Base-by-base conservation (phyloP, 306 rosid species). In the Quillaja saponaria region DNA sequence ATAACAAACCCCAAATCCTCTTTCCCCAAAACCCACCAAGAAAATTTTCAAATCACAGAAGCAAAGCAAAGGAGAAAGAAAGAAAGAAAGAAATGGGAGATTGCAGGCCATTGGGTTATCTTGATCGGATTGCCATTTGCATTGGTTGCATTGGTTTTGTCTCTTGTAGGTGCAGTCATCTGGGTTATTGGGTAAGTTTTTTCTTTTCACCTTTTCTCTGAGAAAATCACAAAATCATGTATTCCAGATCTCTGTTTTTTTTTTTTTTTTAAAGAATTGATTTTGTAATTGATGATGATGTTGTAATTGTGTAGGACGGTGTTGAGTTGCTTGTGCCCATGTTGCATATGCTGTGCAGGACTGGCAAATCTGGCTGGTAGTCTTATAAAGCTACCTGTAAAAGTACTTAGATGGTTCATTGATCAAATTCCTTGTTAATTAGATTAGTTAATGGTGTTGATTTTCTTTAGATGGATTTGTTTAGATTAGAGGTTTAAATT, bases 41-140 rank as follows among this genome's bases (percentile, higher is more conserved):
- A n/a, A n/a, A n/a, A n/a, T n/a, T 16, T 49, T 25, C 16, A 53
- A 3, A 40, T 28, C 11, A 42, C 35, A 20, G 10, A n/a, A n/a
- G n/a, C 19, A 3, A 10, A 3, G 44, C 11, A 39, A 15, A 17
- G 34, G 34, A 6, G 19, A 59, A 42, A 57, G 31, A 58, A 2
- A 56, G 55, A 60, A 31, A 49, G 21, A 34, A 13, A 45, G 8
- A 66, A 37, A 84, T 82, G 87, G 89, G 64, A 68, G 92, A 73
- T 57, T 89, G 97, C 78, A 85, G 86, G 71, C 96, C 96, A 10
- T 65, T 87, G 44, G 97, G 96, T 19, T 87, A n/a, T 91, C 55
- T 72, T 87, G 64, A 35, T 91, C 50, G 97, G 97, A 14, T 71
- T 91, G 33, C 96, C 97, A 13, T 91, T 91, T 51, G 91, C 96